Evolutionary conservation across 345 rosid genomes (phyloP), one percentile per base, ranked within the genome.

Genomic region (Eutrema yunnanense): DNA sequence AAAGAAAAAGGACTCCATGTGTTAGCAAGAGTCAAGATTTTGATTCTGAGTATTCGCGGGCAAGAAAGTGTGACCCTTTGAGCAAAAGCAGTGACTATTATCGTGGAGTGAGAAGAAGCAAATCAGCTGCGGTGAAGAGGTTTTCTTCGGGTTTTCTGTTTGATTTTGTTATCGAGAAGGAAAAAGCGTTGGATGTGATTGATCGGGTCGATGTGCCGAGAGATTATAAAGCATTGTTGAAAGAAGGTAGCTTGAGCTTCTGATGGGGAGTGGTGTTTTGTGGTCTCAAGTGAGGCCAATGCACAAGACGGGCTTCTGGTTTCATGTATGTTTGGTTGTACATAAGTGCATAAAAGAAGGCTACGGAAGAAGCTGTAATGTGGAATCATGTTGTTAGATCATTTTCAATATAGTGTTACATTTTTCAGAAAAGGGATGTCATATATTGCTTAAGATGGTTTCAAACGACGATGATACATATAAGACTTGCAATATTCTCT

Each of bases 101-200:
- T 22, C 78, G 80, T 13, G 63, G 59, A 51, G 82, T 67, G 60
- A 79, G 81, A 80, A 83, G 76, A 57, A 81, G 85, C 76, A 83
- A 75, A 68, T 62, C 62, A 7, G 76, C 69, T 40, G 53, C 80
- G 0, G 62, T 83, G 6, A 86, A 75, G 60, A 70, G 84, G 72
- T 58, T 73, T 60, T 73, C 88, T 57, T 84, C 87, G 0, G 81
- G 80, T 55, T 69, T 79, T 51, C 81, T 86, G 3, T 75, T 82
- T 46, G 81, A 78, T 72, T 83, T 89, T 56, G 83, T 78, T 50
- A 75, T 80, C 2, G 85, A 84, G 6, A 78, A 81, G 77, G 86
- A 80, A 65, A 86, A 86, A 71, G 84, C 82, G 30, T 76, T 84
- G 83, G 92, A 82, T 66, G 79, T 73, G 68, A 87, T 87, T 5